Evolutionary conservation across 345 rosid species (phyloP).

Genomic region (sweet orange (Citrus sinensis)): DVS_A1.0 CM039163.1:297001-297500

Average conservation of each 20-base stretch:
- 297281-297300: slow-evolving; percentile 84
- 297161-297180: slow-evolving; percentile 15
- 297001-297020: not conserved
- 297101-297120: not conserved
- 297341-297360: not conserved
- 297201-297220: slow-evolving; percentile 74
- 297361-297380: not conserved
- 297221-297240: slow-evolving; percentile 79
- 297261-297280: slow-evolving; percentile 90
- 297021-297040: not conserved
- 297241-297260: slow-evolving; percentile 84
- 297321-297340: not conserved
- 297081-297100: not conserved
- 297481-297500: not conserved
- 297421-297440: slow-evolving; percentile 96
- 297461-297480: slow-evolving; percentile 15
- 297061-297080: not conserved
- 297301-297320: slow-evolving; percentile 10
- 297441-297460: slow-evolving; percentile 80
- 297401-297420: slow-evolving; percentile 68
- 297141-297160: not conserved
- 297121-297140: not conserved
- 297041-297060: not conserved
- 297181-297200: slow-evolving; percentile 61
- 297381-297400: not conserved